Percentiles rank a stretch among this genome's conserved stretches.
These are phyloP conservation scores for Bacidia rubella DNA, from an alignment of 495 filamentous ascomycete genomes.

Conservation along the genomic window DNA sequence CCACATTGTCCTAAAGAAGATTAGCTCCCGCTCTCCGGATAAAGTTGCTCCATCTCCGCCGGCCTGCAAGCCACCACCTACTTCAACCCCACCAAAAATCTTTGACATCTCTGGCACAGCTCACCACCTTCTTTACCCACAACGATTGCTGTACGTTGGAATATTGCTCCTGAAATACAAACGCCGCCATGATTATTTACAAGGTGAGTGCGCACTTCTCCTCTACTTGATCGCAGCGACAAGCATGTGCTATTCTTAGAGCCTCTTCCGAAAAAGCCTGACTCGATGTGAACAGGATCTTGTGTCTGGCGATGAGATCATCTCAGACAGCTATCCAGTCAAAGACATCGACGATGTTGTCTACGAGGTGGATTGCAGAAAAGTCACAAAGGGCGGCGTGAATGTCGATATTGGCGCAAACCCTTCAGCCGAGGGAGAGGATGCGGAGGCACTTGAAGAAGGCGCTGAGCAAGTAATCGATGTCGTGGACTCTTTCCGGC, in stretches of 20 bases:
- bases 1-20: neutral
- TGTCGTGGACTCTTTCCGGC: constrained; percentile 82
- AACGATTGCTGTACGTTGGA: too few species aligned
- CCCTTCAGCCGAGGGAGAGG: constrained; percentile 77
- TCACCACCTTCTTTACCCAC: too few species aligned
- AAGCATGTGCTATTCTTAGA: too few species aligned
- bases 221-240: too few species aligned
- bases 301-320: constrained; percentile 81
- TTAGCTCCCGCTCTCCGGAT: neutral
- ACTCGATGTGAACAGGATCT: constrained; percentile 51
- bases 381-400: constrained; percentile 61
- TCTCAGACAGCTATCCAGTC: constrained; percentile 83
- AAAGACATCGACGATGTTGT: constrained; percentile 60
- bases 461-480: constrained; percentile 71
- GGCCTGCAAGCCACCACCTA: neutral
- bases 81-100: neutral
- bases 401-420: constrained; percentile 79
- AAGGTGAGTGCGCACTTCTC: constrained; percentile 12
- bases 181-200: constrained; percentile 20
- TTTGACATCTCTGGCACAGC: neutral
- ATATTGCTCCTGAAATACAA: too few species aligned
- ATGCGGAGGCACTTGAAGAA: constrained; percentile 49
- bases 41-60: neutral
- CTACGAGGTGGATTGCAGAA: constrained; percentile 82
- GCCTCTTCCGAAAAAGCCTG: neutral